These are phyloP conservation scores for Neonectria neomacrospora DNA, from an alignment of 2,329 filamentous ascomycete genomes.

Conservation along the genomic window DNA sequence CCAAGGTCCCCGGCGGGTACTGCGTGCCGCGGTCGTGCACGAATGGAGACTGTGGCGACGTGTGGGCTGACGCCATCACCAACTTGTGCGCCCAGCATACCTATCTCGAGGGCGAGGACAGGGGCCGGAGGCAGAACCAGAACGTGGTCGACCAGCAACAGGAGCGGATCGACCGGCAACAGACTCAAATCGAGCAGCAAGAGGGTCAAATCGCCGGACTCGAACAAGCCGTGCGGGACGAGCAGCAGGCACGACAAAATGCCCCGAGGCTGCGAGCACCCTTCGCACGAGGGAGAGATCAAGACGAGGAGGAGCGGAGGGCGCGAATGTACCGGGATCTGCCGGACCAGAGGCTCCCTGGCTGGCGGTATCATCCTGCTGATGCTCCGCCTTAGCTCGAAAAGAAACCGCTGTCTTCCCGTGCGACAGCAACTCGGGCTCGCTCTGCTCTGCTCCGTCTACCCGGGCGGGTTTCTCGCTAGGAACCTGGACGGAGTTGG, in stretches of 20 bases:
- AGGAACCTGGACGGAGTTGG: too few relatives aligned
- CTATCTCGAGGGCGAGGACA: background rate
- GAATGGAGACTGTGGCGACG: constrained; percentile 1
- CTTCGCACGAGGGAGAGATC: background rate
- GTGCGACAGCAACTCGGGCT: background rate
- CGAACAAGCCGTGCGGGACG: background rate
- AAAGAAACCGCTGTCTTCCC: background rate
- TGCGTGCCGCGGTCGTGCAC: constrained; percentile 22
- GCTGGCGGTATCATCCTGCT: background rate
- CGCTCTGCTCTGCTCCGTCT: too few relatives aligned
- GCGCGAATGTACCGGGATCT: background rate
- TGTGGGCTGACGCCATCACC: background rate
- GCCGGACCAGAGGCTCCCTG: background rate
- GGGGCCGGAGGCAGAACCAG: background rate
- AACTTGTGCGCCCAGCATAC: constrained; percentile 15
- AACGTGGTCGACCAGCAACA: background rate
- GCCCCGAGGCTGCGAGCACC: background rate
- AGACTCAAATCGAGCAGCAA: background rate
- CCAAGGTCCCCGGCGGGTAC: constrained; percentile 17
- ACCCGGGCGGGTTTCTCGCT: too few relatives aligned
- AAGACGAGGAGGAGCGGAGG: background rate
- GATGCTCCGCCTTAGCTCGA: background rate
- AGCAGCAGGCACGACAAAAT: background rate
- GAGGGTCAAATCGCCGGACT: background rate
- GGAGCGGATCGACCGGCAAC: background rate